phyloP scores from a whole-genome alignment of 2,329 filamentous ascomycete species.

The Orbilia blumenaviensis region DNA sequence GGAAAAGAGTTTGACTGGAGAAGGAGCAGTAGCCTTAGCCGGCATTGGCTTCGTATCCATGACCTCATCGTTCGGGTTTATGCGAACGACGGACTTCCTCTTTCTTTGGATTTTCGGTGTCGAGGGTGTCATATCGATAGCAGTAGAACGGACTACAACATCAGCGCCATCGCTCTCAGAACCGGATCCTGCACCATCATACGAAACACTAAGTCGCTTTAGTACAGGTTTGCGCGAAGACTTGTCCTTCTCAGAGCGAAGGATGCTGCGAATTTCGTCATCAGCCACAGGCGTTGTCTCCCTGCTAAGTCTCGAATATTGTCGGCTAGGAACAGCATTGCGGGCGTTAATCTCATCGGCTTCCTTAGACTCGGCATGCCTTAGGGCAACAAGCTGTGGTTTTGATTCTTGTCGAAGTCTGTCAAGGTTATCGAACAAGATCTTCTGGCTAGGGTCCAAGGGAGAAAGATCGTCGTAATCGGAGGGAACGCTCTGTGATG shows the following conservation, averaged over 20 bases:
- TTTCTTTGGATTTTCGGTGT: constrained; percentile 40
- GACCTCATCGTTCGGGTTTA: not conserved
- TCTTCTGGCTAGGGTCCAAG: not conserved
- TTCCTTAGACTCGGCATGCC: not conserved
- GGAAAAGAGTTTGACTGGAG: constrained; percentile 28
- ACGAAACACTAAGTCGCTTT: not conserved
- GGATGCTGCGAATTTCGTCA: not conserved
- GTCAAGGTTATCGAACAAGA: constrained; percentile 11
- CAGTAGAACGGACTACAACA: not conserved
- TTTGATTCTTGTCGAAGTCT: constrained; percentile 4
- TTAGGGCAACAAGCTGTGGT: constrained; percentile 6
- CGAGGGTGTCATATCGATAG: constrained; percentile 31
- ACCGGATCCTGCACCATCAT: constrained; percentile 4
- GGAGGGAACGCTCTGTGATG: not conserved
- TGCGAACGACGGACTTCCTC: constrained; percentile 7
- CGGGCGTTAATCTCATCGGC: not conserved
- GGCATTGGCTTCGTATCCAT: constrained; percentile 20
- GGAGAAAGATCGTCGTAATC: constrained; percentile 5
- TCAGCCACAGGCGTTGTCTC: not conserved
- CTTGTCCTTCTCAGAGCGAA: not conserved
- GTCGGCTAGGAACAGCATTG: not conserved
- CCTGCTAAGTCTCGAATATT: not conserved
- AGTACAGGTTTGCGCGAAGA: not conserved
- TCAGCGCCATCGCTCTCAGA: constrained; percentile 7
- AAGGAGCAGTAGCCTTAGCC: constrained; percentile 1